Evolutionary conservation across 1,284 basidiomycete genomes (phyloP), one percentile per base, ranked within the genome.

Genomic region (Trametes hirsuta): DNA sequence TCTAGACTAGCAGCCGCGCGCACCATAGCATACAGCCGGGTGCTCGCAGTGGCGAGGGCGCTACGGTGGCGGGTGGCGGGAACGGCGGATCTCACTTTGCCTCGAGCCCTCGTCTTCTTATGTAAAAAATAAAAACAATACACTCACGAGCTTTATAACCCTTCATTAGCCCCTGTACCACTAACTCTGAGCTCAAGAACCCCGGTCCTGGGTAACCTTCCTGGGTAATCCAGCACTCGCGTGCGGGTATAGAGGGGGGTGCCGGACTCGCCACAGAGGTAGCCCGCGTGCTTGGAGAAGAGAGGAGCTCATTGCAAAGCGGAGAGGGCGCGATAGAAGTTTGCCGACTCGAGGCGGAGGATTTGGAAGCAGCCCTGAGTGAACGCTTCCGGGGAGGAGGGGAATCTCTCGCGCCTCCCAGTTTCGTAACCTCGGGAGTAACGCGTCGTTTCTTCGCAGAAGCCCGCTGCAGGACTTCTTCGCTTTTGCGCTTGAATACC

Each of bases 61-160:
- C 30, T 30, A 30, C 30, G 30, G 30, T 18, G 18, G 18, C 18
- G 30, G 30, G 30, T 30, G 30, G 30, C 30, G 30, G 30, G 30
- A 30, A 8, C 8, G 8, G 30, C 4, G 30, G 4, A 24, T 3
- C 35, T 14, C 35, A 40, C 18, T 9, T n/a, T 36, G 18, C 22
- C 22, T 21, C 44, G 22, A 25, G 25, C 46, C 21, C 30, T n/a
- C 14, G 18, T 18, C 18, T 18, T 18, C 18, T 18, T 18, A n/a
- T 34, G 22, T 25, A 15, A 41, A 47, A 25, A 36, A 15, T 53
- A 37, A 18, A 24, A 34, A 37, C 40, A 35, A 49, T 45, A 37
- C 15, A 80, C 87, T 68, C 63, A 91, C 90, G 87, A 55, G 77
- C 72, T 73, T 85, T 88, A 68, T 91, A 90, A 1, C 80, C 80